phyloP scores from a whole-genome alignment of 164 flowering plant species.

The Tinospora cordifolia region DNA sequence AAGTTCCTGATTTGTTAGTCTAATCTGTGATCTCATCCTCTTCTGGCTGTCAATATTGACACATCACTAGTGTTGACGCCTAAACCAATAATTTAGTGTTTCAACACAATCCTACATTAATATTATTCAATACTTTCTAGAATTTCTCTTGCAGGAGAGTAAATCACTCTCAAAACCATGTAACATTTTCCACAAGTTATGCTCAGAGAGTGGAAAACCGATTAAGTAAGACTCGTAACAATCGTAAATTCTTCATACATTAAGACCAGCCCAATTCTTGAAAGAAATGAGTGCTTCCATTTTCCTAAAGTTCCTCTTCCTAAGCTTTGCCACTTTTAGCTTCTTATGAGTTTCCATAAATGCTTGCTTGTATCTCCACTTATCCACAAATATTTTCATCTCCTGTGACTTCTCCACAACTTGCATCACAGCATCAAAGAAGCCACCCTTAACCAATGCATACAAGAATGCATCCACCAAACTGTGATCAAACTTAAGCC shows the following conservation, averaged over 20 bases:
- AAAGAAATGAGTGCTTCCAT: constrained; percentile 83
- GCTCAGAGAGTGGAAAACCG: background rate
- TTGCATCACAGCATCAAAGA: constrained; percentile 95
- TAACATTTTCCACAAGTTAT: background rate
- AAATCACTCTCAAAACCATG: background rate
- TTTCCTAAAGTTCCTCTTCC: constrained; percentile 66
- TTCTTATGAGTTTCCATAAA: constrained; percentile 97
- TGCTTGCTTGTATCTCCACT: constrained; percentile 96
- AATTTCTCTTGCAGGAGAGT: background rate
- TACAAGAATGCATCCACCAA: constrained; percentile 88
- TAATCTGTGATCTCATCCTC: background rate
- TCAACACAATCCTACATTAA: background rate
- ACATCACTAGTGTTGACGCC: background rate
- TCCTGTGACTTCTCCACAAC: constrained; percentile 82
- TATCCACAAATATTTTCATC: constrained; percentile 82
- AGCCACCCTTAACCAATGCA: constrained; percentile 89
- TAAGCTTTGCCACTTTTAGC: constrained; percentile 65
- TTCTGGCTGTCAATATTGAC: background rate
- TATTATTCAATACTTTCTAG: background rate
- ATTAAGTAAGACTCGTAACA: background rate
- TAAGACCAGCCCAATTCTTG: constrained; percentile 90
- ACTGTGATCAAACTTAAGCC: constrained; percentile 46
- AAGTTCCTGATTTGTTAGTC: background rate
- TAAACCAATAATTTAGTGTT: background rate
- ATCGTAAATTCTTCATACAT: constrained; percentile 25